Evolutionary conservation across 495 filamentous ascomycete species (phyloP).

Genomic region (Oleoguttula mirabilis): DNA sequence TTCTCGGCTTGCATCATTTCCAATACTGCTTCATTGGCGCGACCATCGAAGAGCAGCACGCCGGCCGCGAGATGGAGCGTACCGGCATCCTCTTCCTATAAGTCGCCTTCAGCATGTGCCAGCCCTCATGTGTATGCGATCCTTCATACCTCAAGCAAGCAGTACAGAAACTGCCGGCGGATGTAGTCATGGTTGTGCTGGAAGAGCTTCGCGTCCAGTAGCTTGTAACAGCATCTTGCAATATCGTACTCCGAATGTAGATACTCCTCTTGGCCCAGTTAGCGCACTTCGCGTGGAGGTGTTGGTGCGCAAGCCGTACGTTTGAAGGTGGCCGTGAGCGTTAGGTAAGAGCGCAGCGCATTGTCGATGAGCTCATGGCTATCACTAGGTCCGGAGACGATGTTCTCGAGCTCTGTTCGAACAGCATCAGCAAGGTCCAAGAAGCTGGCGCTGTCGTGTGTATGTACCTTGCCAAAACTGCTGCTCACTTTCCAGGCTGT

Average conservation of each 20-base stretch:
- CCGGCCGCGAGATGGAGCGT: constrained; percentile 72
- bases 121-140: neutral
- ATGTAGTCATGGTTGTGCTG: constrained; percentile 67
- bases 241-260: constrained; percentile 76
- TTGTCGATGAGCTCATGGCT: constrained; percentile 76
- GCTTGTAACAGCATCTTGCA: constrained; percentile 67
- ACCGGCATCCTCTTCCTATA: constrained; percentile 67
- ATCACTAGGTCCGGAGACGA: constrained; percentile 59
- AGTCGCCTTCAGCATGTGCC: neutral
- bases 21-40: constrained; percentile 63
- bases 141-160: constrained; percentile 60
- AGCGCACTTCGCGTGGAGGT: neutral
- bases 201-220: constrained; percentile 68
- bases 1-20: constrained; percentile 79
- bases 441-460: neutral
- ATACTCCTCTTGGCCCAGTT: constrained; percentile 61
- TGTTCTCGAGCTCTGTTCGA: constrained; percentile 62
- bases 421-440: neutral
- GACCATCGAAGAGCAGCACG: constrained; percentile 85
- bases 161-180: constrained; percentile 83
- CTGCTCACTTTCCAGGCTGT: constrained; percentile 66
- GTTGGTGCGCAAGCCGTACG: constrained; percentile 30
- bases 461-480: constrained; percentile 84
- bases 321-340: constrained; percentile 65
- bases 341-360: constrained; percentile 69